These are phyloP conservation scores for Dunaliella primolecta DNA, from an alignment of 139 green algal genomes.

Conservation along the genomic window DNA sequence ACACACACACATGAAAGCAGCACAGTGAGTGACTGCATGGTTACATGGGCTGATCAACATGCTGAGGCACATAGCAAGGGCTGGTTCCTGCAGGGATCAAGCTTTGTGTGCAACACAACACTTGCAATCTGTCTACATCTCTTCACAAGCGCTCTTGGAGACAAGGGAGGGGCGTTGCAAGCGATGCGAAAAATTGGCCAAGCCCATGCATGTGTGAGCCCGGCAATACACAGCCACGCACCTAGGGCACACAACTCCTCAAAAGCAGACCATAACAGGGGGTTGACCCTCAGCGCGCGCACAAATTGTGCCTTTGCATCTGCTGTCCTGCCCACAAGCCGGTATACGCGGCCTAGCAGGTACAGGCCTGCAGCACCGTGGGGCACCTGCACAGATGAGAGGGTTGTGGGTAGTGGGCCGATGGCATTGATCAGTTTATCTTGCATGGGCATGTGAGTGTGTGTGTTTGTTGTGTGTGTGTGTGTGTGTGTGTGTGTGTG, in stretches of 20 bases:
- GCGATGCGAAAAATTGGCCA: no score
- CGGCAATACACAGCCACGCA: constrained; percentile 13
- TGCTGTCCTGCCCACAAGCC: constrained; percentile 51
- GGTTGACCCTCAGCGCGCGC: constrained; percentile 70
- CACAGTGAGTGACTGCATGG: no score
- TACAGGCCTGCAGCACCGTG: constrained; percentile 80
- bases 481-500: background rate
- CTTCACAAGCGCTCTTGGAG: no score
- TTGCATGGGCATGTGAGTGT: background rate
- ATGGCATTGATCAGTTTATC: background rate
- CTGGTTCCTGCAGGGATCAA: no score
- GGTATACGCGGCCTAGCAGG: constrained; percentile 74
- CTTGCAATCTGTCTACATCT: no score
- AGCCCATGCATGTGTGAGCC: no score
- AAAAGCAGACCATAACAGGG: constrained; percentile 87
- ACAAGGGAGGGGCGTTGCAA: no score
- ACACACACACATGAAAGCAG: no score
- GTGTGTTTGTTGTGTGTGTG: background rate
- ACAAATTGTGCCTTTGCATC: constrained; percentile 65
- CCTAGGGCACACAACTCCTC: constrained; percentile 90
- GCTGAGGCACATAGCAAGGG: no score
- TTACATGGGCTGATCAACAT: no score
- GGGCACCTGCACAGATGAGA: constrained; percentile 54
- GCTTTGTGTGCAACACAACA: no score
- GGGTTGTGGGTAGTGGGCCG: background rate